Percentiles rank a stretch among this genome's conserved stretches.
phyloP scores from a whole-genome alignment of 495 filamentous ascomycete genomes.

The Schizothecium vesticola region DNA sequence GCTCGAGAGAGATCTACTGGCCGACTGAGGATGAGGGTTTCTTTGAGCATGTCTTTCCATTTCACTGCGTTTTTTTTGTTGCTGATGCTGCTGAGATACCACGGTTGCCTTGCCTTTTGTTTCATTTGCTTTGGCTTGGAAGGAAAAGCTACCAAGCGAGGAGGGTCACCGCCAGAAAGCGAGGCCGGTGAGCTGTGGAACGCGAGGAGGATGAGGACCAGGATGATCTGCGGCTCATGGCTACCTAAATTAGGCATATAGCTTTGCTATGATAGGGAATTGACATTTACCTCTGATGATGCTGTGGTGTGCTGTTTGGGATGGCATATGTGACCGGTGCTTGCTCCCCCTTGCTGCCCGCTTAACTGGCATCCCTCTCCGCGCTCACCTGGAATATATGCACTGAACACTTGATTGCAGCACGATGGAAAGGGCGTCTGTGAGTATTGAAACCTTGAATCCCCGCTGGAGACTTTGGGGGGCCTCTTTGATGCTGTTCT shows the following conservation, averaged over 20 bases:
- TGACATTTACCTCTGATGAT: not conserved
- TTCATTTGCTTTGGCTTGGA: not conserved
- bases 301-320: not conserved
- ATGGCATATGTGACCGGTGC: too few relatives aligned
- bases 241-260: not conserved
- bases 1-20: not conserved
- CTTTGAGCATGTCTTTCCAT: too few relatives aligned
- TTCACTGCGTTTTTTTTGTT: not conserved
- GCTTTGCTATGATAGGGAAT: not conserved
- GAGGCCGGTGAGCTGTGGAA: not conserved
- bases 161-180: not conserved
- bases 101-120: not conserved
- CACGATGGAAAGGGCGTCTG: not conserved
- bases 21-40: not conserved
- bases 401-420: not conserved
- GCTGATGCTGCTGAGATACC: not conserved
- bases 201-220: not conserved
- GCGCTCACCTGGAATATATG: not conserved
- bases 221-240: too few relatives aligned
- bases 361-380: too few relatives aligned
- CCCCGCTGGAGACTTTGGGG: not conserved
- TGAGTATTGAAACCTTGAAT: not conserved
- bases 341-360: too few relatives aligned
- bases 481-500: not conserved
- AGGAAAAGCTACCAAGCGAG: not conserved